These are phyloP conservation scores for Microcyclosporella mali DNA, from an alignment of 2,329 filamentous ascomycete genomes.

Conservation along the genomic window DNA sequence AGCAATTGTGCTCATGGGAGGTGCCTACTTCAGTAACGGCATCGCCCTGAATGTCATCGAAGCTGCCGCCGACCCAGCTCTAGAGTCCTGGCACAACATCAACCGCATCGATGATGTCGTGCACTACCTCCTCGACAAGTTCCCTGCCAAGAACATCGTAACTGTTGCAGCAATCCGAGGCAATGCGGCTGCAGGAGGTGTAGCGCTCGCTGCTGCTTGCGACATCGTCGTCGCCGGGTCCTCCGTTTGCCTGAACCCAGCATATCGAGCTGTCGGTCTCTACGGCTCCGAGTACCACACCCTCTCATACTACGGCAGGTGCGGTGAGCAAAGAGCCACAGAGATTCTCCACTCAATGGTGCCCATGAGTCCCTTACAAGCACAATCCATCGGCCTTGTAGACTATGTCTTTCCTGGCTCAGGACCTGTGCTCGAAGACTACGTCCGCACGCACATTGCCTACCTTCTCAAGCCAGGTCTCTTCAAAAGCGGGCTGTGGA, in stretches of 20 bases:
- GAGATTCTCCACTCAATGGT: constrained; percentile 35
- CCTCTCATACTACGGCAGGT: constrained; percentile 36
- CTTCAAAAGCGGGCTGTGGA: constrained; percentile 30
- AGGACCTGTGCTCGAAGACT: constrained; percentile 31
- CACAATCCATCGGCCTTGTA: constrained; percentile 35
- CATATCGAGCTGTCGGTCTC: constrained; percentile 33
- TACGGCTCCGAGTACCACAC: constrained; percentile 41
- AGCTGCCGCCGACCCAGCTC: constrained; percentile 32
- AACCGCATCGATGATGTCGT: constrained; percentile 42
- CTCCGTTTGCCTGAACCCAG: constrained; percentile 39
- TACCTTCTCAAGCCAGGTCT: constrained; percentile 27
- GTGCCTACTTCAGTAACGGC: constrained; percentile 41
- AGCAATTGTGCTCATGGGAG: constrained; percentile 38
- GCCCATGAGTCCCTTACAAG: constrained; percentile 36
- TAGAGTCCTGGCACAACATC: constrained; percentile 42
- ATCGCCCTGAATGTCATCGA: constrained; percentile 43
- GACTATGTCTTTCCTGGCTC: constrained; percentile 36
- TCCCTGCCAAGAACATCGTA: constrained; percentile 32
- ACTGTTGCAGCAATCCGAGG: constrained; percentile 38
- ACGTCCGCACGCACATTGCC: constrained; percentile 33
- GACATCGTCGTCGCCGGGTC: constrained; percentile 36
- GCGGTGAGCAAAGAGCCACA: constrained; percentile 29
- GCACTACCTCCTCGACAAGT: constrained; percentile 35
- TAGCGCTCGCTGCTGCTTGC: constrained; percentile 37
- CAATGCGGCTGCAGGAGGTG: constrained; percentile 41